Base-by-base conservation (phyloP, 371 early-diverging fungal genomes). In the Apophysomyces elegans region DNA sequence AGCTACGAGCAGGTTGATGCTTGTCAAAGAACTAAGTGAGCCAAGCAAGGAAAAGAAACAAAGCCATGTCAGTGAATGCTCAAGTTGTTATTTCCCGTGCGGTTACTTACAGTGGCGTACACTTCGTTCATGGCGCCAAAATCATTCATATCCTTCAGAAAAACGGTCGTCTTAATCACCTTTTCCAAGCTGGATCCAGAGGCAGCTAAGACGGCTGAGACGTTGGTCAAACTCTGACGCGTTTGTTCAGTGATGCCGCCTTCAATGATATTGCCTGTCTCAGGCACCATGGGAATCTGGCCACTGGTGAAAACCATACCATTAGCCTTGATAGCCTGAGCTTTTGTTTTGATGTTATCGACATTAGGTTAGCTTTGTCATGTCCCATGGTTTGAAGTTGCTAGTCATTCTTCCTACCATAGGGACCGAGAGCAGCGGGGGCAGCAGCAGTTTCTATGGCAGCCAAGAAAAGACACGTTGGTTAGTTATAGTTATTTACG, bases 131-230 rank as follows among this genome's bases (percentile, higher is more conserved):
- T 90, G 32, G 84, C 83, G n/a, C 74, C 84, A 75, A 92, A 94
- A 74, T 92, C 91, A 69, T 90, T 89, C 81, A 89, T 89, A 66
- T 88, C 88, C 75, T 87, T 87, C 38, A 94, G 72, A 75, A 93
- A 94, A 54, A 93, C 92, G 54, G 92, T 93, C 39, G 91, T 91
- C 84, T 94, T 94, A 72, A 92, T 85, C 35, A 93, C 91, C 64
- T 88, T 83, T 56, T 90, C 81, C 26, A 94, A 75, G 67, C 80
- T 77, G 50, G 91, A 86, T 44, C 88, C 90, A 56, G 89, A 80
- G 16, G 88, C 92, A 67, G 86, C 84, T 12, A 94, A 76, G 35
- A 94, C 87, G 7, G 85, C 87, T 67, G 84, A 78, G 56, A 94
- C 72, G 79, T 93, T 94, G 62, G 68, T 75, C 57, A 94, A 77